A percentile compares a stretch with the other conserved stretches of the same genome.
These are phyloP conservation scores for Dinochytrium kinnereticum DNA, from an alignment of 371 early-diverging fungal genomes.

Conservation along the genomic window DNA sequence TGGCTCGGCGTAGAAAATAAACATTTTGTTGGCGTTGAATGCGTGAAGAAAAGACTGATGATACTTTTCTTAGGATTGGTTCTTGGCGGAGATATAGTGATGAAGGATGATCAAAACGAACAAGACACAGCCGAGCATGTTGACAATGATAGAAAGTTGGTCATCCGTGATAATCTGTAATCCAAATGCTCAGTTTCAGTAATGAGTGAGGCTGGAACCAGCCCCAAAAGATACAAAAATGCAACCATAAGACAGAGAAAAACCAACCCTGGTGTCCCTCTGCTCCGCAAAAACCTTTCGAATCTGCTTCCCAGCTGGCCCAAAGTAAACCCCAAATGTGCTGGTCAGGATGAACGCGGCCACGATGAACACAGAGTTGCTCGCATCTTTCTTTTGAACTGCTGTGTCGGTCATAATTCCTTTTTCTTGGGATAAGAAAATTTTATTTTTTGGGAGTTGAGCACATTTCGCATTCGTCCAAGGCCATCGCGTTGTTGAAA, in stretches of 20 bases:
- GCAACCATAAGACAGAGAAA: background rate
- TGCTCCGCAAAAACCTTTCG: background rate
- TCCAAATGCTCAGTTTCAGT: background rate
- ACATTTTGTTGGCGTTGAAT: too few relatives aligned
- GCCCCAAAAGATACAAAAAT: background rate
- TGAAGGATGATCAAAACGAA: constrained; percentile 49
- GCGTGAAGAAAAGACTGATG: background rate
- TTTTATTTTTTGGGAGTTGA: background rate
- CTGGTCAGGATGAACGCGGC: constrained; percentile 7
- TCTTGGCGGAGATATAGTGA: constrained; percentile 43
- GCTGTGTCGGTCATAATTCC: background rate
- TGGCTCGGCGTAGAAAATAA: too few relatives aligned
- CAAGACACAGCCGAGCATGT: constrained; percentile 46
- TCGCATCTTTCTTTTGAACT: background rate
- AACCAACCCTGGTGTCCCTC: background rate
- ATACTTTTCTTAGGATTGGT: background rate
- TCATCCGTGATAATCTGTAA: constrained; percentile 46
- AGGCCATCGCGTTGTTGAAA: too few relatives aligned
- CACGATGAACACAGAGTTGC: background rate
- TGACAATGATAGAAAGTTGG: constrained; percentile 46
- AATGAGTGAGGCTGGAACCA: too few relatives aligned
- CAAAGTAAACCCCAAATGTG: constrained; percentile 19
- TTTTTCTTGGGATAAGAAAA: background rate
- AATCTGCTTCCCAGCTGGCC: constrained; percentile 22
- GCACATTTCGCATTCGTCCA: too few relatives aligned